Percentiles rank a stretch among this genome's conserved stretches.
These are phyloP conservation scores for Paxillus rubicundulus DNA, from an alignment of 768 basidiomycete species.

Conservation along the genomic window DNA sequence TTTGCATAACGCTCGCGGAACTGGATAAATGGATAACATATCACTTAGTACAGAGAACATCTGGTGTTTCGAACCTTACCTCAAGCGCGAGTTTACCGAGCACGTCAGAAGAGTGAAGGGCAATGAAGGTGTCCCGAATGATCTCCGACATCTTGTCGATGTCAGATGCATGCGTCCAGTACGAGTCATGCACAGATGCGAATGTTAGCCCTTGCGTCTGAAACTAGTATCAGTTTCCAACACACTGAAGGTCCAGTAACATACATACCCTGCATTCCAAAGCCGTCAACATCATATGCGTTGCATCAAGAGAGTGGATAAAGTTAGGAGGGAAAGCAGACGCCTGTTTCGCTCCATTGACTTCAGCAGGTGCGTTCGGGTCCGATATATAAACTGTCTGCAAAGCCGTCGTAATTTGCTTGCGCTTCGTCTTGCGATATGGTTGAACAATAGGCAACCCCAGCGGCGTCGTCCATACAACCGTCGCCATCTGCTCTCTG, in stretches of 20 bases:
- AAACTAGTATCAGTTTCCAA: conserved; percentile 1
- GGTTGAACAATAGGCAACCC: conserved; percentile 96
- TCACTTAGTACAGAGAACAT: not conserved
- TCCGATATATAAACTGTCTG: conserved; percentile 91
- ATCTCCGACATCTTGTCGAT: conserved; percentile 86
- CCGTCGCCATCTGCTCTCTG: conserved; percentile 92
- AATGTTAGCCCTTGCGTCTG: conserved; percentile 78
- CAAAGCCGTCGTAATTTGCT: conserved; percentile 79
- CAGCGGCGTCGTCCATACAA: conserved; percentile 96
- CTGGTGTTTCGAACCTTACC: conserved; percentile 40
- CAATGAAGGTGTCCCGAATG: conserved; percentile 92
- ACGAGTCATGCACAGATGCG: conserved; percentile 97
- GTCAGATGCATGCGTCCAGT: conserved; percentile 92
- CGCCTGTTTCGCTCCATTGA: conserved; percentile 84
- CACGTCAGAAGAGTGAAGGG: conserved; percentile 86
- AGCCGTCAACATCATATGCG: conserved; percentile 98
- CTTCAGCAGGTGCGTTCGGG: conserved; percentile 72
- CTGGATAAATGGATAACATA: conserved; percentile 48
- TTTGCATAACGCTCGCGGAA: conserved; percentile 76
- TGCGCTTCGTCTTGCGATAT: conserved; percentile 79
- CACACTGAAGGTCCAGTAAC: not conserved
- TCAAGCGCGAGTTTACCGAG: conserved; percentile 69
- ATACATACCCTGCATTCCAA: conserved; percentile 75
- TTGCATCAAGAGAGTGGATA: conserved; percentile 95
- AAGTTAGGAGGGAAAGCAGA: conserved; percentile 99